Evolutionary conservation across 2,329 filamentous ascomycete species (phyloP).

Genomic region (Pseudogymnoascus sp.): DNA sequence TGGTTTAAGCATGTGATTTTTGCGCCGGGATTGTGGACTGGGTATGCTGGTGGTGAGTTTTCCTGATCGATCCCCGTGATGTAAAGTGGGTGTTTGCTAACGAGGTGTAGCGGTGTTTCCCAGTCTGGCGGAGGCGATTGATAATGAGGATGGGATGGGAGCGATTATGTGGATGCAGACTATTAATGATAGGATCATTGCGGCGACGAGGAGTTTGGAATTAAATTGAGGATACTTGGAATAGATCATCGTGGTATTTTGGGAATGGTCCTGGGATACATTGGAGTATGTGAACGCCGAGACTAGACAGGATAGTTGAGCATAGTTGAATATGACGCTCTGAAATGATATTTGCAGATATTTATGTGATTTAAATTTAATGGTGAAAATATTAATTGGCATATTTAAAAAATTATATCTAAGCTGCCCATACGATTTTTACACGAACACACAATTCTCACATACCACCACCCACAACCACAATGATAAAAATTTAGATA

Average conservation of each 20-base stretch:
- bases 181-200: constrained; percentile 43
- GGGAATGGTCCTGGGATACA: not conserved
- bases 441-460: not conserved
- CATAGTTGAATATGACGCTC: not conserved
- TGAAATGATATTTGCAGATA: not conserved
- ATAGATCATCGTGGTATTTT: not conserved
- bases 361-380: not conserved
- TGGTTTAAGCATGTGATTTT: constrained; percentile 98
- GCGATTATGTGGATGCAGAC: constrained; percentile 53
- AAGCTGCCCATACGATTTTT: too few species aligned
- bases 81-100: constrained; percentile 14
- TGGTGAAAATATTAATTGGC: not conserved
- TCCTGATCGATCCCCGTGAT: constrained; percentile 45
- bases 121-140: constrained; percentile 54
- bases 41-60: constrained; percentile 69
- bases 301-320: not conserved
- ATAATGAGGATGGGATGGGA: constrained; percentile 48
- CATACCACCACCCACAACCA: not conserved
- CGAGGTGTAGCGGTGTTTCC: constrained; percentile 47
- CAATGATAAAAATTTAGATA: not conserved
- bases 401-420: not conserved
- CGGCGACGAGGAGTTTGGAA: constrained; percentile 36
- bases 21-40: constrained; percentile 84
- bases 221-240: not conserved
- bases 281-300: not conserved